A percentile compares a stretch with the other conserved stretches of the same genome.
These are phyloP conservation scores for Daldinia caldariorum DNA, from an alignment of 495 filamentous ascomycete genomes.

Conservation along the genomic window DNA sequence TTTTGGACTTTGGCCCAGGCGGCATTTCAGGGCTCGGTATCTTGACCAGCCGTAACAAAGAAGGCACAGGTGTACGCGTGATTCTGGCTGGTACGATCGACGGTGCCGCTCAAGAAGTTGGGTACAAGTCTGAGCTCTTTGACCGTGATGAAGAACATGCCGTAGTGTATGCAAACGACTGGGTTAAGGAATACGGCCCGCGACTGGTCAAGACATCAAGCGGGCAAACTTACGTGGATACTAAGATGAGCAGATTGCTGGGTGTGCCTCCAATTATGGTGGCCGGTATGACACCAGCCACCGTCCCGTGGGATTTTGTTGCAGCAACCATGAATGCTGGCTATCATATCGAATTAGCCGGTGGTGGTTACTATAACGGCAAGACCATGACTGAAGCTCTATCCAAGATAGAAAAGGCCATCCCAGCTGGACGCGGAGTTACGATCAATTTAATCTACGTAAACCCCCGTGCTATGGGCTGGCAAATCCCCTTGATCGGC, in stretches of 20 bases:
- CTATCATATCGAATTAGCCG: conserved; percentile 86
- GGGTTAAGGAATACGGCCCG: conserved; percentile 95
- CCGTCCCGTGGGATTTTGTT: conserved; percentile 92
- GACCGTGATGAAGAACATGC: conserved; percentile 93
- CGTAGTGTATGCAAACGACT: conserved; percentile 95
- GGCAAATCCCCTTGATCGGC: conserved; percentile 94
- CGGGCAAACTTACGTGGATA: conserved; percentile 91
- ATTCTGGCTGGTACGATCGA: conserved; percentile 92
- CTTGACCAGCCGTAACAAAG: conserved; percentile 97
- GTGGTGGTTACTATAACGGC: conserved; percentile 93
- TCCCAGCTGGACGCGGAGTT: conserved; percentile 91
- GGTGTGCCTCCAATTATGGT: conserved; percentile 92
- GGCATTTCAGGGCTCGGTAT: conserved; percentile 96
- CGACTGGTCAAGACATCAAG: conserved; percentile 84
- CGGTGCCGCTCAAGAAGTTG: conserved; percentile 87
- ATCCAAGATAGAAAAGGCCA: conserved; percentile 85
- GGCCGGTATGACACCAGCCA: conserved; percentile 91
- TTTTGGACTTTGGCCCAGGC: conserved; percentile 95
- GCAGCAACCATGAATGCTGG: conserved; percentile 92
- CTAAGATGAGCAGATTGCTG: conserved; percentile 94
- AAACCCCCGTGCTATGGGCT: conserved; percentile 93
- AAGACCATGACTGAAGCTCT: conserved; percentile 90
- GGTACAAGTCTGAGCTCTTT: conserved; percentile 96
- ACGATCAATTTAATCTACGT: conserved; percentile 96
- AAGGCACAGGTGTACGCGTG: conserved; percentile 94